Evolutionary conservation across 2,329 filamentous ascomycete species (phyloP), one percentile per base, ranked within the genome.

Genomic region (Colletotrichum falcatum): DNA sequence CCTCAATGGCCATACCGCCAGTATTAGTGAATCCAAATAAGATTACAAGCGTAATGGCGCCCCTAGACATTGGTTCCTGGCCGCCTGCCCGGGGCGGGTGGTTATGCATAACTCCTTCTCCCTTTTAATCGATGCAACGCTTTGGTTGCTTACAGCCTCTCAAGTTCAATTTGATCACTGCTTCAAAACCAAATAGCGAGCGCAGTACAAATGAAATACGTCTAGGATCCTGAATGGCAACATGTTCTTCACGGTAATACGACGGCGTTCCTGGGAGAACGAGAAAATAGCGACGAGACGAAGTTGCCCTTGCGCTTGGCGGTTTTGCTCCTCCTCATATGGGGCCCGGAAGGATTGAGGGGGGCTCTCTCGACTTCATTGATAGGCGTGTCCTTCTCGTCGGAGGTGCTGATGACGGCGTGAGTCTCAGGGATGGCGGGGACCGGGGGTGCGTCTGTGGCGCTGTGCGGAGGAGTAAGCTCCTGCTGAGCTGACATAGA

Each of bases 291-390:
- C 11, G 59, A 70, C 16, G 60, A 39, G n/a, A 71, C 69, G 14
- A 71, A 71, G 46, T 39, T 71, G 33, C 55, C 61, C 69, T 70
- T 71, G 37, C 66, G 65, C 39, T 65, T 71, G 28, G 65, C 59
- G 26, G 30, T 33, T 51, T 71, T 71, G 28, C 28, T 54, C 65
- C 62, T 71, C 54, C 60, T 65, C 12, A 23, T 14, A n/a, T 65
- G 35, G 9, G 64, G 30, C 4, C n/a, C 26, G 11, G 46, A 39
- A n/a, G 28, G 49, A 30, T 61, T 69, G 5, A 30, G 37, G 11
- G 68, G 20, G 18, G 65, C 46, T 39, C 65, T 70, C 53, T 70
- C 68, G 2, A 70, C 58, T 65, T 70, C 58, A 44, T 59, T 67
- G 35, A 63, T 28, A 12, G 67, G 63, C 7, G 64, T 26, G 8